Base-by-base conservation (phyloP, 2,329 filamentous ascomycete genomes). In the Cadophora sp. region DNA sequence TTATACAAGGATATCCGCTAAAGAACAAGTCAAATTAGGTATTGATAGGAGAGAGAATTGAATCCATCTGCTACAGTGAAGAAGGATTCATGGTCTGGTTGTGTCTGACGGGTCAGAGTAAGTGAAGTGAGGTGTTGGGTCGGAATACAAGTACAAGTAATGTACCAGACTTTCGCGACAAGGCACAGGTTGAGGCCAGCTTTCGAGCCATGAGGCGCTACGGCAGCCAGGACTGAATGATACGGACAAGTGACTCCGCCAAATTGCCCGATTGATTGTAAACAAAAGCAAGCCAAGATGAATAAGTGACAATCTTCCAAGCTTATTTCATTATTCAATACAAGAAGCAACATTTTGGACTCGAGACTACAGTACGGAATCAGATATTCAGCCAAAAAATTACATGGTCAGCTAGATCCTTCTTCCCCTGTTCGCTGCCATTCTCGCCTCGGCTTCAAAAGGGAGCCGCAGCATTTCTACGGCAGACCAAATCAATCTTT, bases 1-100 rank as follows among this genome's bases (percentile, higher is more conserved):
- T 71, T 73, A 72, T 76, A 76, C 73, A 76, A 70, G 48, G 63
- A 64, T 68, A 64, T 67, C 55, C 70, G 69, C 72, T 71, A 72
- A 72, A 73, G 58, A 56, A 72, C 65, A 71, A 73, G n/a, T 67
- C 55, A 75, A 72, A 74, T 73, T 69, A 72, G 68, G 60, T 66
- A 65, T 61, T 55, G 48, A 37, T 11, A 68, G 68, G 48, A 53
- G 65, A 61, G 29, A 43, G 64, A 68, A 64, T 22, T 56, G 40
- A 53, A 68, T 66, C 71, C 72, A 75, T 75, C 43, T 66, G 62
- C 66, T 68, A 64, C 59, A 64, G 67, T 48, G 16, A 64, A 48
- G 34, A 46, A 24, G 62, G 19, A 26, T 59, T 64, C 40, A 61
- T 63, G 34, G 56, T 29, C 31, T 60, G 43, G 50, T 40, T 40